Percentiles rank a stretch among this genome's conserved stretches.
Evolutionary conservation across 768 basidiomycete genomes (phyloP).

Genomic region (Boletus rufocinnamomeus): DNA sequence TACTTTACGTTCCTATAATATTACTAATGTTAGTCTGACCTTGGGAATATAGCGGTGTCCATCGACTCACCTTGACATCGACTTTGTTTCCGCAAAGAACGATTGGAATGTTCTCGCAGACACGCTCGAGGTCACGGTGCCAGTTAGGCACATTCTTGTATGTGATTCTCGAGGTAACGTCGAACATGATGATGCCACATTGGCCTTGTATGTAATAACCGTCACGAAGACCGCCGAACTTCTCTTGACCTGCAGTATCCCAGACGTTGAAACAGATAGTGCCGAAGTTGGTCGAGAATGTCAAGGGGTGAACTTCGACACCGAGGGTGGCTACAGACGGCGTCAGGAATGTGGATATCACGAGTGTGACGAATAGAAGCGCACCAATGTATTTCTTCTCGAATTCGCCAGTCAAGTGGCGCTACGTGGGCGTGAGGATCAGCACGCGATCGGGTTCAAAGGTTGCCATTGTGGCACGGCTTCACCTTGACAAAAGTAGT

Average conservation of each 20-base stretch:
- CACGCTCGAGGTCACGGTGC: constrained; percentile 99
- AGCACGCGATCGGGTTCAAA: constrained; percentile 51
- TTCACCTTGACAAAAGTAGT: constrained; percentile 96
- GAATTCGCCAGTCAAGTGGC: constrained; percentile 99
- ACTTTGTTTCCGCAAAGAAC: constrained; percentile 99
- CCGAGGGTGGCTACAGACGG: constrained; percentile 84
- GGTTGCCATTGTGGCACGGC: constrained; percentile 28
- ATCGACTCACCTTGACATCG: constrained; percentile 85
- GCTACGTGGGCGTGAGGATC: constrained; percentile 59
- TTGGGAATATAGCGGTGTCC: neutral
- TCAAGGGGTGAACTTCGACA: constrained; percentile 97
- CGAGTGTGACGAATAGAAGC: constrained; percentile 29
- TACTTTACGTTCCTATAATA: constrained; percentile 94
- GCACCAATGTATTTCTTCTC: constrained; percentile 99
- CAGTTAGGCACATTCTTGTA: constrained; percentile 99
- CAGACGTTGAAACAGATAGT: constrained; percentile 99
- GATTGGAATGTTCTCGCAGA: constrained; percentile 99
- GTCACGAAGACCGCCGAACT: constrained; percentile 98
- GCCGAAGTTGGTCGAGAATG: constrained; percentile 97
- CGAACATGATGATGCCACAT: constrained; percentile 99
- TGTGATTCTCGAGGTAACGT: constrained; percentile 98
- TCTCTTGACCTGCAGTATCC: constrained; percentile 99
- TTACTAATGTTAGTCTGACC: constrained; percentile 9
- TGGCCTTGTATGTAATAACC: constrained; percentile 98
- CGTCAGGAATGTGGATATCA: constrained; percentile 17